phyloP scores from a whole-genome alignment of 2,329 filamentous ascomycete genomes.

The Neopestalotiopsis rosae region DNA sequence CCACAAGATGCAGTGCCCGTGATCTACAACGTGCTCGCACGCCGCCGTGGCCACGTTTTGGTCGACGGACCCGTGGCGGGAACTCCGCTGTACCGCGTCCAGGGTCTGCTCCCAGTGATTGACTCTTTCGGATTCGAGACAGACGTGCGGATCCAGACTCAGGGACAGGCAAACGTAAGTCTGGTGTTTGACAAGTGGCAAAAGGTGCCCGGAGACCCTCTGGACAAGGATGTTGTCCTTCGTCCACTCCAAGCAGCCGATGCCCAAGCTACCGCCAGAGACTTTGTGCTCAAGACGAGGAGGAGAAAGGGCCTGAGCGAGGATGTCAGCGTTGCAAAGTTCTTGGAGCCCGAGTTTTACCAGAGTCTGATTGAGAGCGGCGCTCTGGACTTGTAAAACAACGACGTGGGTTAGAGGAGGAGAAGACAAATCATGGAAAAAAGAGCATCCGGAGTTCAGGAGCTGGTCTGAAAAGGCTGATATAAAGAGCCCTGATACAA shows the following conservation, averaged over 20 bases:
- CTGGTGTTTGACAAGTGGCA: conserved; percentile 96
- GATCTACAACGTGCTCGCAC: conserved; percentile 89
- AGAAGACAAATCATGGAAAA: neutral
- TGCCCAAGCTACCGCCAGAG: conserved; percentile 87
- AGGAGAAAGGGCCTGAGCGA: conserved; percentile 92
- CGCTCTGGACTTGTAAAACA: conserved; percentile 61
- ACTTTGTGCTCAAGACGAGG: conserved; percentile 96
- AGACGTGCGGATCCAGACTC: conserved; percentile 92
- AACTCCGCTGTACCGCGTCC: conserved; percentile 90
- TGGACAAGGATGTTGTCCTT: conserved; percentile 84
- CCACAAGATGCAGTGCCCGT: conserved; percentile 87
- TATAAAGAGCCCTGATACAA: neutral
- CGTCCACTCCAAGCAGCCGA: conserved; percentile 86
- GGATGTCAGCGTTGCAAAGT: conserved; percentile 94
- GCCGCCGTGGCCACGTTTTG: conserved; percentile 88
- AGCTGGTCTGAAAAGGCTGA: neutral
- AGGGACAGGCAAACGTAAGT: conserved; percentile 88
- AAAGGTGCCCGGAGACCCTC: conserved; percentile 92
- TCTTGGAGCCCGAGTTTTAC: conserved; percentile 93
- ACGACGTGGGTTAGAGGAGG: neutral
- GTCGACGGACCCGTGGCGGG: conserved; percentile 94
- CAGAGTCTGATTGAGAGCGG: conserved; percentile 87
- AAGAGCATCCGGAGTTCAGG: neutral
- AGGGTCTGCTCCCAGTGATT: conserved; percentile 91
- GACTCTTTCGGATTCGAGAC: conserved; percentile 99